These are phyloP conservation scores for Misopates orontium DNA, from an alignment of 257 asterid species.

Conservation along the genomic window DNA sequence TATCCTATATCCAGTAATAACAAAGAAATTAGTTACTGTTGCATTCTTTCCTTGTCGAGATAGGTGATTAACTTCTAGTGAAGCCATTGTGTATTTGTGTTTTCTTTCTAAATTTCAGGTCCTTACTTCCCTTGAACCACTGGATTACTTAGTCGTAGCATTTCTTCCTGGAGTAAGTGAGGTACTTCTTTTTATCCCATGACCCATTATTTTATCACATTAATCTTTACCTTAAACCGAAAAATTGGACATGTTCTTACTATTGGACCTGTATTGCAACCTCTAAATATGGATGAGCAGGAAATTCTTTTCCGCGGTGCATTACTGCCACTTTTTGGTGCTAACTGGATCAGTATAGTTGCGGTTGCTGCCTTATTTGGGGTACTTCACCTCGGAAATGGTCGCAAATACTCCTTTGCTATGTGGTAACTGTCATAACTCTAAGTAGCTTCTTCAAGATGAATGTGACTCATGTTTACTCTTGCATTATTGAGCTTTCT, in stretches of 20 bases:
- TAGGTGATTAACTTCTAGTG: not conserved
- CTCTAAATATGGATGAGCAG: slow-evolving; percentile 33
- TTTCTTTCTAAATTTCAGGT: slow-evolving; percentile 47
- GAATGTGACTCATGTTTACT: not conserved
- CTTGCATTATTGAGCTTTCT: too few species aligned
- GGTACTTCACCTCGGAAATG: slow-evolving; percentile 75
- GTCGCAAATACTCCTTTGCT: slow-evolving; percentile 87
- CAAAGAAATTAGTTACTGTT: not conserved
- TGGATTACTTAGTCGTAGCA: slow-evolving; percentile 75
- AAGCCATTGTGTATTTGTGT: not conserved
- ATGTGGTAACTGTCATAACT: slow-evolving; percentile 50
- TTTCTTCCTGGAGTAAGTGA: slow-evolving; percentile 85
- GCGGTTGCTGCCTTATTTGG: slow-evolving; percentile 79
- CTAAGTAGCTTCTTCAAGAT: not conserved
- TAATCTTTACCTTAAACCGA: not conserved
- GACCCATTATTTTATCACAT: not conserved
- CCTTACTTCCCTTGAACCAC: slow-evolving; percentile 74
- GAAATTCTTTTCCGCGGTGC: slow-evolving; percentile 93
- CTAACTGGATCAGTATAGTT: slow-evolving; percentile 46
- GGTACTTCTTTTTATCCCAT: slow-evolving; percentile 46
- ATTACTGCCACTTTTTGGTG: slow-evolving; percentile 70
- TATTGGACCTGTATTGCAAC: not conserved
- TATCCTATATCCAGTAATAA: not conserved
- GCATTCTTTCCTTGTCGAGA: not conserved
- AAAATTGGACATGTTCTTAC: slow-evolving; percentile 1